A percentile compares a stretch with the other conserved stretches of the same genome.
These are phyloP conservation scores for Fusarium ambrosium DNA, from an alignment of 2,329 filamentous ascomycete genomes.

Conservation along the genomic window DNA sequence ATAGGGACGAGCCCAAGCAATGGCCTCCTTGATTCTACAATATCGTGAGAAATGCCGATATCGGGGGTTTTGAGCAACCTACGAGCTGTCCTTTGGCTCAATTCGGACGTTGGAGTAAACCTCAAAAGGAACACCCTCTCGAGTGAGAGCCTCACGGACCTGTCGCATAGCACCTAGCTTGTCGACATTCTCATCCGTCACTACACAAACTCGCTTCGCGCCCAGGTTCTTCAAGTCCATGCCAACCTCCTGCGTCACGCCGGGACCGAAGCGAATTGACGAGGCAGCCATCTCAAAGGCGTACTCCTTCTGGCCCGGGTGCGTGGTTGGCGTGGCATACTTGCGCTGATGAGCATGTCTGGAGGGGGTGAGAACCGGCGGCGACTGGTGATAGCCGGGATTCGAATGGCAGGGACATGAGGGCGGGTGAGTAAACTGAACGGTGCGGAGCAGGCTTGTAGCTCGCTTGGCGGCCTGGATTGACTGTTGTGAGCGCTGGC, in stretches of 20 bases:
- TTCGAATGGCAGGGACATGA: conserved; percentile 95
- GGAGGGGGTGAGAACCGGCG: conserved; percentile 68
- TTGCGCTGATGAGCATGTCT: conserved; percentile 57
- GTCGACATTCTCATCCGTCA: conserved; percentile 87
- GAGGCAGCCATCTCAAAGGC: conserved; percentile 99
- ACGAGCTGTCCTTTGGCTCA: conserved; percentile 96
- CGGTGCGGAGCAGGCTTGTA: conserved; percentile 82
- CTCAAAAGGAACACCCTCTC: conserved; percentile 83
- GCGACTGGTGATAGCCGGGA: conserved; percentile 79
- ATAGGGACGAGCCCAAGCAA: conserved; percentile 85
- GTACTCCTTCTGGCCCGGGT: conserved; percentile 85
- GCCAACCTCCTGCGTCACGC: conserved; percentile 93
- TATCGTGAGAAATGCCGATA: conserved; percentile 15
- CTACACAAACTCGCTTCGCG: conserved; percentile 87
- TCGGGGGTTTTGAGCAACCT: conserved; percentile 47
- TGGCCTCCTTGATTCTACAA: conserved; percentile 85
- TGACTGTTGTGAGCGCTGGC: conserved; percentile 6
- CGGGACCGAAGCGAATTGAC: conserved; percentile 92
- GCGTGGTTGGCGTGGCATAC: conserved; percentile 78
- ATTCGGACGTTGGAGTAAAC: conserved; percentile 86
- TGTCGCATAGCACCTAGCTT: conserved; percentile 91
- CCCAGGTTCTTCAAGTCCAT: conserved; percentile 98
- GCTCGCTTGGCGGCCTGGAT: conserved; percentile 72
- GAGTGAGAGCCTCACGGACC: conserved; percentile 82
- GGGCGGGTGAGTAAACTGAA: conserved; percentile 90